Conservation (phyloP, 495 filamentous ascomycete genomes). For the Podospora pseudoanserina region DNA sequence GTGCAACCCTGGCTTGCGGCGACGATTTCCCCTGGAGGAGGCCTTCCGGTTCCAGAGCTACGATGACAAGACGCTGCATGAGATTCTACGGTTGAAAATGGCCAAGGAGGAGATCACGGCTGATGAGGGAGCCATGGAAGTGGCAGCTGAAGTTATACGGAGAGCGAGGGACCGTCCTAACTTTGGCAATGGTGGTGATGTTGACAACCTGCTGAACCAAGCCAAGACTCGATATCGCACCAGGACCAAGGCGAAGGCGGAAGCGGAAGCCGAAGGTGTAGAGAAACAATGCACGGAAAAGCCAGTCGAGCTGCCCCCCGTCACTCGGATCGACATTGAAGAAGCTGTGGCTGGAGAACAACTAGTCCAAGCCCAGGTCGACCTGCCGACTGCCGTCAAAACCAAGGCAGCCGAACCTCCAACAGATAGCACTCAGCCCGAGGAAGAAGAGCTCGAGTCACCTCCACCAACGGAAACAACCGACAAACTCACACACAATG, state of each 20-base stretch:
- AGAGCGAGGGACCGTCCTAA: slow-evolving; percentile 49
- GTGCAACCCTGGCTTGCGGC: slow-evolving; percentile 64
- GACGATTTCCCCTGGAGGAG: slow-evolving; percentile 59
- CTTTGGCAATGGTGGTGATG: slow-evolving; percentile 56
- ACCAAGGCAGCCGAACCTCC: background rate
- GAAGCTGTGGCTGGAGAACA: background rate
- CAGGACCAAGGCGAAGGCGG: slow-evolving; percentile 21
- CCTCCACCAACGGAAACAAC: background rate
- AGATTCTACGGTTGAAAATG: slow-evolving; percentile 56
- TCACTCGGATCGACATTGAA: background rate
- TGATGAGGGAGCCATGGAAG: slow-evolving; percentile 38
- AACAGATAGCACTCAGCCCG: background rate
- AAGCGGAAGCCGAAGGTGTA: background rate
- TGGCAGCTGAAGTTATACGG: slow-evolving; percentile 43
- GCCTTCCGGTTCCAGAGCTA: slow-evolving; percentile 70
- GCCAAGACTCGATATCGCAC: slow-evolving; percentile 56
- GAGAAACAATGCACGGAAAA: background rate
- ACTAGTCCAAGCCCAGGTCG: background rate
- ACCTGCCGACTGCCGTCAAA: background rate
- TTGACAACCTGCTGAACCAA: slow-evolving; percentile 58
- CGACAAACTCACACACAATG: background rate
- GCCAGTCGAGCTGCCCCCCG: background rate
- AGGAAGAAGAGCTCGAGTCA: background rate
- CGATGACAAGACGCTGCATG: slow-evolving; percentile 47
- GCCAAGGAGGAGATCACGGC: slow-evolving; percentile 41